A percentile compares a stretch with the other conserved stretches of the same genome.
These are phyloP conservation scores for Ceratorhiza oryzae-sativae DNA, from an alignment of 1,284 basidiomycete genomes.

Conservation along the genomic window DNA sequence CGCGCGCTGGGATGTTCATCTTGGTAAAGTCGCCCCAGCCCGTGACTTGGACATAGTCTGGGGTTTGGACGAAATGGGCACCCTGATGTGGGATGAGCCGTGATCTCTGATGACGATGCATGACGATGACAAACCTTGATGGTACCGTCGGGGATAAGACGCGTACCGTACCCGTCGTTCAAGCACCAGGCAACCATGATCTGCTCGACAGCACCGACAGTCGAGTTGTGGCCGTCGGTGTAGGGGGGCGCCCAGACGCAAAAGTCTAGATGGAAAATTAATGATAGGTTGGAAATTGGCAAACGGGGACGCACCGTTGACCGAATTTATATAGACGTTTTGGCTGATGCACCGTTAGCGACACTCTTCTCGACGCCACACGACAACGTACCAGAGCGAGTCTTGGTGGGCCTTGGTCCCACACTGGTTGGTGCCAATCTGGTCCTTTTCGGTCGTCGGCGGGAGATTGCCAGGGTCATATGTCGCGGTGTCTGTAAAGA, in stretches of 20 bases:
- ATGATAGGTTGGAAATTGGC: not conserved
- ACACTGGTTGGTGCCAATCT: conserved; percentile 45
- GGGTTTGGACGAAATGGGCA: conserved; percentile 47
- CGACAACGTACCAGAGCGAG: conserved; percentile 47
- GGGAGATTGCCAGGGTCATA: conserved; percentile 40
- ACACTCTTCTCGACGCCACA: not conserved
- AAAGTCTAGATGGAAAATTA: conserved; percentile 12
- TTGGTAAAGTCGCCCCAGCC: conserved; percentile 51
- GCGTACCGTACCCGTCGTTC: conserved; percentile 46
- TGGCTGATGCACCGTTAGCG: conserved; percentile 1
- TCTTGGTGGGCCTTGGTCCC: conserved; percentile 47
- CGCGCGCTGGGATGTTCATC: conserved; percentile 47
- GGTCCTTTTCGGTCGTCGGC: conserved; percentile 38
- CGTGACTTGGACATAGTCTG: conserved; percentile 49
- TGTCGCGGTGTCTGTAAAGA: conserved; percentile 33
- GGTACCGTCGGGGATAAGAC: conserved; percentile 47
- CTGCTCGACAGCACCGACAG: conserved; percentile 35
- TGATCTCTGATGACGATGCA: not conserved
- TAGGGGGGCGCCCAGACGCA: conserved; percentile 35
- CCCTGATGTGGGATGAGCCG: conserved; percentile 32
- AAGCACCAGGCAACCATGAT: conserved; percentile 50
- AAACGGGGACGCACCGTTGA: conserved; percentile 24
- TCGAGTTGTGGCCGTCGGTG: conserved; percentile 25
- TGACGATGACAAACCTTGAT: conserved; percentile 40
- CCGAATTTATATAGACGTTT: conserved; percentile 47